Evolutionary conservation across 1,139 yeast genomes (phyloP), one percentile per base, ranked within the genome.

Genomic region (Geotrichum candidum): DNA sequence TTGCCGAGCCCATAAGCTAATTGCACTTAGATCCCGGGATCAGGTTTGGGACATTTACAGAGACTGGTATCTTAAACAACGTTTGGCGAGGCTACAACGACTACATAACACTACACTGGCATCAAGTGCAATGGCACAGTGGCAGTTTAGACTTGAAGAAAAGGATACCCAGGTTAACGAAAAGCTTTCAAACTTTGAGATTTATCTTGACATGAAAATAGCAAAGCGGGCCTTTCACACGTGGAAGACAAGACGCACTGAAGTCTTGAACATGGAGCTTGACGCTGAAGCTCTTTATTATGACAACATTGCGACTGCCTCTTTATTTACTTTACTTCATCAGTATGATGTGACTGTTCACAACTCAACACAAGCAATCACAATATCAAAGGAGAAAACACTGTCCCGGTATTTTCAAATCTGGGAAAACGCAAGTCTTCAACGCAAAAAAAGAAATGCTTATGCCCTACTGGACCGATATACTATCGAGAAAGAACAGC

Each of bases 21-120:
- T 58, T 27, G 33, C 58, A 4, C 33, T 56, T 4, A 51, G 53
- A 22, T 55, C 65, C 25, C 54, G 46, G 11, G 53, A 54, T 31
- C 38, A 61, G 15, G 65, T 66, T 9, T 55, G 53, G 25, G 52
- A 58, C 18, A 54, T 45, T 10, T 58, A 66, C 51, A 62, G 60
- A 33, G 35, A 29, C 23, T 69, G 71, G 71, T 52, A 64, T 10
- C 60, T 67, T 22, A 13, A 48, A 15, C 67, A 67, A 41, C 63
- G 70, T 22, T 51, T 58, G 31, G 51, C 38, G 13, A 60, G 63
- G n/a, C 57, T 66, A 53, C 11, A 13, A 5, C 54, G 67, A 41
- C 60, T 66, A 51, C 56, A 61, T 29, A 59, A 64, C 38, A 63
- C 58, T 7, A 46, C 35, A 22, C 50, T 59, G 10, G 58, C 58